These are phyloP conservation scores for Dillenia turbinata DNA, from an alignment of 164 flowering plant species.

Conservation along the genomic window DNA sequence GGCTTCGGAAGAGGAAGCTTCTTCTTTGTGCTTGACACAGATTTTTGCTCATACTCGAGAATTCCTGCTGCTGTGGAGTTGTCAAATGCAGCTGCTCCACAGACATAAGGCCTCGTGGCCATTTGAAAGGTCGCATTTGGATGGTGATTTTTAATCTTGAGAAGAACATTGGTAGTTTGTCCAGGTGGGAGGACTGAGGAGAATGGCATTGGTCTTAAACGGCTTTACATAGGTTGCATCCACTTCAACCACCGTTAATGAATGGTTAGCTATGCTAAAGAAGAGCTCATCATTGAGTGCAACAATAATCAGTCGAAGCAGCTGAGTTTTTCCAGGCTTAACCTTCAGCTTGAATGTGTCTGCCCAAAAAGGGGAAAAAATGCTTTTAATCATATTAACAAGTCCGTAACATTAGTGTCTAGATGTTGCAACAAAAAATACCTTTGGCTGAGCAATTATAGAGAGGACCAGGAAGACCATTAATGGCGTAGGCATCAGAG, in stretches of 20 bases:
- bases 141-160: constrained; percentile 29
- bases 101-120: constrained; percentile 44
- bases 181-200: constrained; percentile 58
- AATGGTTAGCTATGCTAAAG: constrained; percentile 60
- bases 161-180: constrained; percentile 59
- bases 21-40: background rate
- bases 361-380: constrained; percentile 11
- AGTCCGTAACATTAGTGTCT: background rate
- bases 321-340: constrained; percentile 48
- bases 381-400: background rate
- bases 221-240: constrained; percentile 57
- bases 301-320: constrained; percentile 58
- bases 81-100: constrained; percentile 42
- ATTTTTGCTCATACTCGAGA: constrained; percentile 20
- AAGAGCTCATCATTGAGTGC: constrained; percentile 66
- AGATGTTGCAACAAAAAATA: background rate
- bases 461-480: constrained; percentile 55
- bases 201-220: constrained; percentile 26
- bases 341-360: constrained; percentile 50
- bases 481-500: constrained; percentile 58
- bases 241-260: constrained; percentile 47
- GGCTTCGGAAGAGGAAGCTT: constrained; percentile 22
- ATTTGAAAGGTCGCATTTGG: constrained; percentile 51
- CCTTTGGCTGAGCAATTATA: constrained; percentile 56
- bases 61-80: constrained; percentile 44